Evolutionary conservation across 257 asterid genomes (phyloP), one percentile per base, ranked within the genome.

Genomic region (Galeopsis tetrahit): DNA sequence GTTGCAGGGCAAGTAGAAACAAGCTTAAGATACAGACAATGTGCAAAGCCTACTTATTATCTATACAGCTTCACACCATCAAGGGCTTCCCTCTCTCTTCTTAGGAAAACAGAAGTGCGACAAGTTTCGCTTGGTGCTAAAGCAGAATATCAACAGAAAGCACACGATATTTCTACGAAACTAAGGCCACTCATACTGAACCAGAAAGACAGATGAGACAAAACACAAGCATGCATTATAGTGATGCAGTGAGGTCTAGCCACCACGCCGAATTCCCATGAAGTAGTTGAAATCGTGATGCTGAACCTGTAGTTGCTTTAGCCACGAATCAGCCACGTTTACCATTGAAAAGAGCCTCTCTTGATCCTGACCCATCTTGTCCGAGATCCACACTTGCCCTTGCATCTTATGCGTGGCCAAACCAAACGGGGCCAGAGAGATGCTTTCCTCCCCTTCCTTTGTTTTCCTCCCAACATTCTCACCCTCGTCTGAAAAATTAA

Each of bases 241-340:
- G 46, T n/a, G 56, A 14, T 49, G 56, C 56, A 49, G 28, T 28
- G 6, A 5, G 61, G n/a, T 48, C 80, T 58, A 91, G 76, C 82
- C 89, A 72, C 40, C 89, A 72, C 40, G 88, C 35, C 93, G 84
- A 69, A 72, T 72, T 44, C 97, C 95, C 74, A 73, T 85, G 92
- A 93, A 89, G 79, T 89, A 84, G 87, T 89, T 87, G 81, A 93
- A 93, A 75, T 93, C 97, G 35, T 89, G 98, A 79, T 93, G 98
- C 70, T 88, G 93, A 79, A 91, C 92, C 58, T 83, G 83, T 48
- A 93, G 69, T 72, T 91, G 98, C 96, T 89, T 93, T 71, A 93
- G 94, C 98, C 97, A 91, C 2, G 98, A 93, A 78, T 93, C 97
- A 0, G 98, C 96, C 57, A 78, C 96, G 63, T 96, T 84, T 75